Percentiles rank a stretch among this genome's conserved stretches.
phyloP scores from a whole-genome alignment of 805 yeast species.

The Myxozyma neotropica region DNA sequence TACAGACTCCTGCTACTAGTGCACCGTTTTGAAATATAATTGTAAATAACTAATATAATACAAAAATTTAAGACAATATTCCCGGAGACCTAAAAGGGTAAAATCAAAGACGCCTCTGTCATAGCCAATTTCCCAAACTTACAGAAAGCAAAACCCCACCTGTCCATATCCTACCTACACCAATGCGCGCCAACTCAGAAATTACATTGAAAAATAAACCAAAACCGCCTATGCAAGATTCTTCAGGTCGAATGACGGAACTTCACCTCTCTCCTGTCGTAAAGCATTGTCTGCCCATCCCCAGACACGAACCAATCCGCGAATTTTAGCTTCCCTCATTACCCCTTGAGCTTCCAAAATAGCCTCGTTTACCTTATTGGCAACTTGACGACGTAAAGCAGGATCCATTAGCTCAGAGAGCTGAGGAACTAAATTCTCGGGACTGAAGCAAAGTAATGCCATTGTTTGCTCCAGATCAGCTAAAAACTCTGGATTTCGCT shows the following conservation, averaged over 20 bases:
- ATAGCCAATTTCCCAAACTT: not conserved
- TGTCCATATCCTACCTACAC: slow-evolving; percentile 5
- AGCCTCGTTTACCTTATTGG: slow-evolving; percentile 68
- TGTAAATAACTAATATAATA: too few species aligned
- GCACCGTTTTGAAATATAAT: not conserved
- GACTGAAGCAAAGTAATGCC: slow-evolving; percentile 68
- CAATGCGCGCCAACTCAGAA: slow-evolving; percentile 6
- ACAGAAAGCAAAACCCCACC: not conserved
- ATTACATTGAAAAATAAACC: not conserved
- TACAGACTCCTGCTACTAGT: not conserved
- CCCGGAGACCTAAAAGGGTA: not conserved
- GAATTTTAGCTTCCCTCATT: slow-evolving; percentile 46
- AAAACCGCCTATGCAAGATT: slow-evolving; percentile 5
- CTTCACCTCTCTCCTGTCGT: slow-evolving; percentile 24
- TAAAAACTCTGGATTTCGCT: slow-evolving; percentile 57
- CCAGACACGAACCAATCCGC: slow-evolving; percentile 63
- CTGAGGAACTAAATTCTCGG: slow-evolving; percentile 44
- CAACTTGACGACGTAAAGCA: slow-evolving; percentile 64
- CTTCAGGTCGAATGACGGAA: slow-evolving; percentile 17
- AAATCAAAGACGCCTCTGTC: not conserved
- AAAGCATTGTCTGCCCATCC: slow-evolving; percentile 61
- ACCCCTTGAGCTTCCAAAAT: slow-evolving; percentile 51
- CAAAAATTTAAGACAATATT: not conserved
- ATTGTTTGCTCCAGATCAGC: slow-evolving; percentile 78
- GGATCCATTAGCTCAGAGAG: slow-evolving; percentile 60